A percentile compares a stretch with the other conserved stretches of the same genome.
Evolutionary conservation across 345 rosid genomes (phyloP).

Genomic region (Pugionium cornutum): DNA sequence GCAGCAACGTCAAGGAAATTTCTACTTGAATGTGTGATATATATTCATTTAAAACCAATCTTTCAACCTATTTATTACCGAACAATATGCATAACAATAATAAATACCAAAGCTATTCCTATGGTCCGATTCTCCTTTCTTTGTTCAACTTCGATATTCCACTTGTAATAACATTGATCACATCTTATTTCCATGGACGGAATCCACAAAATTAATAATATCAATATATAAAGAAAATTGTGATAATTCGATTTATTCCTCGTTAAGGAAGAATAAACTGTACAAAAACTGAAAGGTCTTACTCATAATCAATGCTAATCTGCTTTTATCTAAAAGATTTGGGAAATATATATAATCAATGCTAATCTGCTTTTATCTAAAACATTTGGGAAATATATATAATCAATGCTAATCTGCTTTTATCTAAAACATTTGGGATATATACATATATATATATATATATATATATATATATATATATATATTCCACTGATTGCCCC

Average conservation of each 20-base stretch:
- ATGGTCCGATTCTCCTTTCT: constrained; percentile 15
- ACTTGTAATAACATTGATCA: constrained; percentile 34
- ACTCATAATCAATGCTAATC: constrained; percentile 15
- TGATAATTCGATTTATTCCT: constrained; percentile 23
- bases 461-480: too few species aligned
- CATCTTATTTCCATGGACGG: constrained; percentile 16
- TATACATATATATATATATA: too few species aligned
- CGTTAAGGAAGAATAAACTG: not conserved
- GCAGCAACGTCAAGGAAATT: constrained; percentile 32
- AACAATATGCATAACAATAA: constrained; percentile 25
- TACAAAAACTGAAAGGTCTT: constrained; percentile 24
- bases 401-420: too few species aligned
- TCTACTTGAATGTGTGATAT: constrained; percentile 34
- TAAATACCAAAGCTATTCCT: constrained; percentile 25
- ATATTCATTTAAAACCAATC: constrained; percentile 26
- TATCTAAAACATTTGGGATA: too few species aligned
- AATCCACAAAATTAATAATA: not conserved
- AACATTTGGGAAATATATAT: too few species aligned
- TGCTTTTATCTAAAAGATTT: not conserved
- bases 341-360: not conserved
- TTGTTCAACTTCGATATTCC: constrained; percentile 20
- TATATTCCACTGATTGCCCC: not conserved
- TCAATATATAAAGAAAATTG: not conserved
- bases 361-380: too few species aligned
- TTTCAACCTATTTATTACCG: constrained; percentile 35